Evolutionary conservation across 768 basidiomycete species (phyloP).

Genomic region (Mycena sanguinolenta): DNA sequence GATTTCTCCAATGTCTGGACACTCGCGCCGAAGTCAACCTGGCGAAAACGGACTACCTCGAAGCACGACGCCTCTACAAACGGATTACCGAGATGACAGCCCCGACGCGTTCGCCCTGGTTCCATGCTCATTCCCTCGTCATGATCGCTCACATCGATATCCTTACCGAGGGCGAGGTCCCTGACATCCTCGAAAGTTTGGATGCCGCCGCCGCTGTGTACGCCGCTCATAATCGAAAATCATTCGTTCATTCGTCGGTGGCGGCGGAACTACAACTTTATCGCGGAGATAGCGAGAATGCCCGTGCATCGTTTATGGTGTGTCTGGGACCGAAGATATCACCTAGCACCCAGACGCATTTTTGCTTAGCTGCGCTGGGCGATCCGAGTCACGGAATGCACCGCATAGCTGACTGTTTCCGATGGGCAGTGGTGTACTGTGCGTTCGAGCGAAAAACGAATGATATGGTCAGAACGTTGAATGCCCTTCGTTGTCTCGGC

Average conservation of each 20-base stretch:
- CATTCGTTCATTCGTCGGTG: too few species aligned
- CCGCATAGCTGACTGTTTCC: neutral
- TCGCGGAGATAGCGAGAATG: neutral
- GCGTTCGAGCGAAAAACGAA: conserved; percentile 1
- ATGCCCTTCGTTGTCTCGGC: conserved; percentile 6
- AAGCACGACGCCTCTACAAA: neutral
- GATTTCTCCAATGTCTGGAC: neutral
- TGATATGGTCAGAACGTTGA: neutral
- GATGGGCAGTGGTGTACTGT: neutral
- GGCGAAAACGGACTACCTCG: neutral
- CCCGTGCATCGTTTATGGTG: neutral
- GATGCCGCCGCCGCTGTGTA: neutral
- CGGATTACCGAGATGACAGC: neutral
- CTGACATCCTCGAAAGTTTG: neutral
- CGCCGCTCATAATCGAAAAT: too few species aligned
- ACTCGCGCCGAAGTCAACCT: neutral
- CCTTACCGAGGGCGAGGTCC: neutral
- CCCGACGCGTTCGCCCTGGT: neutral
- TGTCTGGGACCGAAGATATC: neutral
- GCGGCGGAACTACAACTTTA: neutral
- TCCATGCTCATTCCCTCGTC: neutral
- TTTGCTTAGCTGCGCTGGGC: neutral
- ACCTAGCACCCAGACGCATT: neutral
- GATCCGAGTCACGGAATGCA: neutral
- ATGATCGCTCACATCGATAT: neutral